Percentiles rank a stretch among this genome's conserved stretches.
Conservation (phyloP, 768 basidiomycete genomes). For the Lactarius quietus region DNA sequence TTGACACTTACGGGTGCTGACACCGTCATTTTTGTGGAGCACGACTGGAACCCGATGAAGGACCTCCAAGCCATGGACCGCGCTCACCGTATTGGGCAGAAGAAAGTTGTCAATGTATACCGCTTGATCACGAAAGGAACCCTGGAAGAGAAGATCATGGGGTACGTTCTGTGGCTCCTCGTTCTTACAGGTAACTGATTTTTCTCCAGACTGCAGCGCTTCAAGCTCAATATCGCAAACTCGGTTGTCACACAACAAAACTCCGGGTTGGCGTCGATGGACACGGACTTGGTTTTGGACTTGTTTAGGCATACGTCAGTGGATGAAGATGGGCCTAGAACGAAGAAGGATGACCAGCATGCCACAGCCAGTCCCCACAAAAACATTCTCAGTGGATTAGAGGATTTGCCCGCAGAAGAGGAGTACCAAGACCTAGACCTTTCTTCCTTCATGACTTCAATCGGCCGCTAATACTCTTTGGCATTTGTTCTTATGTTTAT, state of each 20-base stretch:
- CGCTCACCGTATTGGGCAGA: constrained; percentile 96
- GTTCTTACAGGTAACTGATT: constrained; percentile 18
- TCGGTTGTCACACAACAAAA: constrained; percentile 98
- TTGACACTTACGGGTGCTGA: constrained; percentile 97
- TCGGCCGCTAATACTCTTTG: constrained; percentile 45
- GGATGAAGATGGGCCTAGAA: constrained; percentile 64
- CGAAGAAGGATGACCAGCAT: constrained; percentile 48
- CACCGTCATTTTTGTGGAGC: constrained; percentile 98
- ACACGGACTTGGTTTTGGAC: constrained; percentile 94
- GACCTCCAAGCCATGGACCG: constrained; percentile 99
- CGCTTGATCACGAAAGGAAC: constrained; percentile 96
- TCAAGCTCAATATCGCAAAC: constrained; percentile 97
- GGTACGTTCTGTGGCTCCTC: constrained; percentile 48
- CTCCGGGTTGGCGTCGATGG: constrained; percentile 90
- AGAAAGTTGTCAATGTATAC: constrained; percentile 98
- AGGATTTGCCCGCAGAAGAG: constrained; percentile 88
- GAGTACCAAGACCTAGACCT: constrained; percentile 89
- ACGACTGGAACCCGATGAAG: constrained; percentile 99
- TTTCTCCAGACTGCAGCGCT: constrained; percentile 78
- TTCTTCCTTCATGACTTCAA: constrained; percentile 84
- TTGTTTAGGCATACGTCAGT: constrained; percentile 78
- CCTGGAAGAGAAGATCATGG: constrained; percentile 99
- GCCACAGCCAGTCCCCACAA: constrained; percentile 65
- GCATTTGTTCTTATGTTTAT: constrained; percentile 30
- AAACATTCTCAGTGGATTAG: constrained; percentile 83